Evolutionary conservation across 2,329 filamentous ascomycete species (phyloP).

Genomic region (Apiospora arundinis): DNA sequence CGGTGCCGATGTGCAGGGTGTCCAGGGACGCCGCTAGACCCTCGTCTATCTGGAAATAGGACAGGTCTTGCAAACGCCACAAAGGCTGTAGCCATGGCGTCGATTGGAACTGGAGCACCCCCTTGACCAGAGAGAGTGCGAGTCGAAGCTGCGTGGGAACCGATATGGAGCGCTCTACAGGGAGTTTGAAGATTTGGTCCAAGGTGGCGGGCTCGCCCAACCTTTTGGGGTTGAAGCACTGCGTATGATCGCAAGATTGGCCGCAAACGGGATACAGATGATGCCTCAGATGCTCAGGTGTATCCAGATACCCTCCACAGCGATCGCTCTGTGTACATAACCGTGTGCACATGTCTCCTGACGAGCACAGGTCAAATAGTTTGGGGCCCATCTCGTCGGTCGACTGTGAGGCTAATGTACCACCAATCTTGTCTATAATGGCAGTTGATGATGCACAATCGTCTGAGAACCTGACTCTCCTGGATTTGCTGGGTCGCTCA

Average conservation of each 20-base stretch:
- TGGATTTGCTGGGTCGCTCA: constrained; percentile 1
- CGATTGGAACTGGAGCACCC: constrained; percentile 28
- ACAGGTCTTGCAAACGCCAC: constrained; percentile 27
- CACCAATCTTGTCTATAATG: not conserved
- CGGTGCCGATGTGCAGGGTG: constrained; percentile 27
- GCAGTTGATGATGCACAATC: constrained; percentile 1
- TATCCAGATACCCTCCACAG: constrained; percentile 24
- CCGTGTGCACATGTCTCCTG: constrained; percentile 23
- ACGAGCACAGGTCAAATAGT: constrained; percentile 17
- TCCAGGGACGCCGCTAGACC: constrained; percentile 26
- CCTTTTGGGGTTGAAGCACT: constrained; percentile 22
- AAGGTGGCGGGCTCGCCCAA: constrained; percentile 21
- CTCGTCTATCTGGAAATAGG: constrained; percentile 24
- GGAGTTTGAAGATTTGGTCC: constrained; percentile 33
- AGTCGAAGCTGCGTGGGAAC: constrained; percentile 26
- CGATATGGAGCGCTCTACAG: constrained; percentile 25
- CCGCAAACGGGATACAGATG: constrained; percentile 24
- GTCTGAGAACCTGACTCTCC: constrained; percentile 23
- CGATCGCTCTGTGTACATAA: constrained; percentile 18
- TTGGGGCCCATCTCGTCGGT: not conserved
- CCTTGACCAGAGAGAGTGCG: constrained; percentile 25
- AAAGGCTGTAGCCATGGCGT: constrained; percentile 27
- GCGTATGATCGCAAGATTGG: constrained; percentile 20
- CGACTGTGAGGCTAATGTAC: not conserved
- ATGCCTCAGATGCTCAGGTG: constrained; percentile 23